Conservation (phyloP, 1,139 yeast species). For the Candida sojae region DNA sequence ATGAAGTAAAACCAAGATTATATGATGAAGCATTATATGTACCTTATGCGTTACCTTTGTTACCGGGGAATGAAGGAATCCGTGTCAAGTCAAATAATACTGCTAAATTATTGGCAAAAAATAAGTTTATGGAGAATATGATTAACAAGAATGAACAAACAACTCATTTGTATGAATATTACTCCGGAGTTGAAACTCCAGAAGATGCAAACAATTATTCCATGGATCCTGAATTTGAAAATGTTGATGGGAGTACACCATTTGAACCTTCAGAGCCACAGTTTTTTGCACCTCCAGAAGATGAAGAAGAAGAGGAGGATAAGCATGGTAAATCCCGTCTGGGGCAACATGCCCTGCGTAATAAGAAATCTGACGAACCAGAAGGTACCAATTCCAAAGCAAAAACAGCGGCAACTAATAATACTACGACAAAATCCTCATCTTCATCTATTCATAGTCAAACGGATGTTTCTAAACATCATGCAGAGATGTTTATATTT, state of each 20-base stretch:
- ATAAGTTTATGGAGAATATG: slow-evolving; percentile 68
- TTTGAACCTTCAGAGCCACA: slow-evolving; percentile 54
- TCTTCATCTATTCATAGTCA: slow-evolving; percentile 11
- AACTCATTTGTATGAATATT: slow-evolving; percentile 90
- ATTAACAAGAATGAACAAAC: slow-evolving; percentile 81
- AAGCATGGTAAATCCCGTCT: not conserved
- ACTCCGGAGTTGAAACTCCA: slow-evolving; percentile 75
- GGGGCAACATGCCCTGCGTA: not conserved
- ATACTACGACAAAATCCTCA: not conserved
- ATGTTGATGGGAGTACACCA: slow-evolving; percentile 32
- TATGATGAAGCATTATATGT: slow-evolving; percentile 92
- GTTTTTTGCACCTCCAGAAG: slow-evolving; percentile 46
- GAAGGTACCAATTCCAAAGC: not conserved
- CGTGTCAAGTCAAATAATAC: slow-evolving; percentile 80
- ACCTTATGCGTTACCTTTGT: slow-evolving; percentile 82
- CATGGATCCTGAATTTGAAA: slow-evolving; percentile 49
- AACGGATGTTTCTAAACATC: slow-evolving; percentile 62
- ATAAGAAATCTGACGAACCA: not conserved
- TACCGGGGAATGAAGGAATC: slow-evolving; percentile 86
- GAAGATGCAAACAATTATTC: slow-evolving; percentile 63
- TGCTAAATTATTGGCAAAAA: slow-evolving; percentile 62
- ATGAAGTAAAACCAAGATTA: slow-evolving; percentile 79
- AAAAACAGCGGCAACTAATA: not conserved
- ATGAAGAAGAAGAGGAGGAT: slow-evolving; percentile 13
- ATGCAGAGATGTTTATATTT: slow-evolving; percentile 87